Percentiles rank a stretch among this genome's conserved stretches.
Evolutionary conservation across 2,329 filamentous ascomycete species (phyloP).

Genomic region (Orbilia javanica): DNA sequence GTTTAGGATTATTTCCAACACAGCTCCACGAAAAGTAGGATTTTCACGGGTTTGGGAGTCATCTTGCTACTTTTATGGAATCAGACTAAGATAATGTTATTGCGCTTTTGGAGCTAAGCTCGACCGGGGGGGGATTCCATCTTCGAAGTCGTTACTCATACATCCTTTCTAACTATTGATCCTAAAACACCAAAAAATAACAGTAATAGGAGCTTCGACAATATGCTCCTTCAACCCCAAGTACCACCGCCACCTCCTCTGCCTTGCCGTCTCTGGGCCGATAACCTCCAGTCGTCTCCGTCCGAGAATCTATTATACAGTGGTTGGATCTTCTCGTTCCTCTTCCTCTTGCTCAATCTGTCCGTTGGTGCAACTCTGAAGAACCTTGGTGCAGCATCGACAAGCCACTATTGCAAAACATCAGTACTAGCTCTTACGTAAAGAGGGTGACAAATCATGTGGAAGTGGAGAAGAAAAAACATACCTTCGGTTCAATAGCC

Average conservation of each 20-base stretch:
- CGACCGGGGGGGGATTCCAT: background rate
- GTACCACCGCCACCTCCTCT: conserved; percentile 87
- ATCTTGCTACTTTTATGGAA: background rate
- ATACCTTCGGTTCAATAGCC: conserved; percentile 85
- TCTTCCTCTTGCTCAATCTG: conserved; percentile 87
- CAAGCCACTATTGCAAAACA: conserved; percentile 72
- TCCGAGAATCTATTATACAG: conserved; percentile 91
- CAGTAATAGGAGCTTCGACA: background rate
- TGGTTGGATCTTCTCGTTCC: conserved; percentile 93
- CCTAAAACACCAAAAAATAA: background rate
- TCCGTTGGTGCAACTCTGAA: conserved; percentile 96
- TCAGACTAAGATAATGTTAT: background rate
- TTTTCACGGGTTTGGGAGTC: conserved; percentile 5
- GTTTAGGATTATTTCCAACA: conserved; percentile 31
- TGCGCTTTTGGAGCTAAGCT: conserved; percentile 23
- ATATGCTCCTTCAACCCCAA: conserved; percentile 74
- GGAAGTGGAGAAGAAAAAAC: conserved; percentile 40
- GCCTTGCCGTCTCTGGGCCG: conserved; percentile 85
- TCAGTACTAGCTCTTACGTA: background rate
- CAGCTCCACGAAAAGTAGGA: conserved; percentile 20
- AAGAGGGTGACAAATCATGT: no score
- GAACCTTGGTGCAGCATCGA: conserved; percentile 97
- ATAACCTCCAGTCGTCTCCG: conserved; percentile 95
- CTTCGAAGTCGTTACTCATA: background rate
- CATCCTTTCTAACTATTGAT: background rate